Conservation (phyloP, 306 rosid species). For the Trifolium repens region DNA sequence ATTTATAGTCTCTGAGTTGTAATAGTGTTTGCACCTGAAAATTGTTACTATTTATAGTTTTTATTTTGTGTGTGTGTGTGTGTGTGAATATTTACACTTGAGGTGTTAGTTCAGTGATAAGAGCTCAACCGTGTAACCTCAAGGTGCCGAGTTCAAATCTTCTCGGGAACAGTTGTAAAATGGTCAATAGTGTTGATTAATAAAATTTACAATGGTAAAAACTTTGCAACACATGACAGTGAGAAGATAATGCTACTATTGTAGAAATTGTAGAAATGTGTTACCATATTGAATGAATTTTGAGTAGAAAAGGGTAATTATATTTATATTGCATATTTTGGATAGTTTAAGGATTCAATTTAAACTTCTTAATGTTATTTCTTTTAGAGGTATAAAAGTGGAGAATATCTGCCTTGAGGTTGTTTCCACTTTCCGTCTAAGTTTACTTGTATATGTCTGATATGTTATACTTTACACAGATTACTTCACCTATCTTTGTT, state of each 20-base stretch:
- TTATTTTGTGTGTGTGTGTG: neutral
- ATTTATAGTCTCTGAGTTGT: constrained; percentile 12
- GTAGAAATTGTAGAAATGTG: neutral
- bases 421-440: constrained; percentile 14
- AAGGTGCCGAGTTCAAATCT: no score
- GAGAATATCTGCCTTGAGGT: neutral
- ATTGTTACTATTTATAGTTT: neutral
- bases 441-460: constrained; percentile 8
- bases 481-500: constrained; percentile 8
- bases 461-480: constrained; percentile 14
- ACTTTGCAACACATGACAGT: neutral
- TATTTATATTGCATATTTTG: neutral
- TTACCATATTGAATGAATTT: constrained; percentile 4
- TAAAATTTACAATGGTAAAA: neutral
- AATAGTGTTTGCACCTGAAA: neutral
- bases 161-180: no score
- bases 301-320: neutral
- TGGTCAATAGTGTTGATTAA: no score
- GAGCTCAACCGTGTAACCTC: no score
- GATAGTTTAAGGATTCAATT: neutral
- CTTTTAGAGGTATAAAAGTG: neutral
- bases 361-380: neutral
- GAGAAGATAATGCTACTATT: constrained; percentile 2
- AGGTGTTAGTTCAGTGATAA: no score
- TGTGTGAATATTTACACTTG: neutral